These are phyloP conservation scores for Schwanniomyces etchellsii DNA, from an alignment of 1,139 yeast species.

Conservation along the genomic window DNA sequence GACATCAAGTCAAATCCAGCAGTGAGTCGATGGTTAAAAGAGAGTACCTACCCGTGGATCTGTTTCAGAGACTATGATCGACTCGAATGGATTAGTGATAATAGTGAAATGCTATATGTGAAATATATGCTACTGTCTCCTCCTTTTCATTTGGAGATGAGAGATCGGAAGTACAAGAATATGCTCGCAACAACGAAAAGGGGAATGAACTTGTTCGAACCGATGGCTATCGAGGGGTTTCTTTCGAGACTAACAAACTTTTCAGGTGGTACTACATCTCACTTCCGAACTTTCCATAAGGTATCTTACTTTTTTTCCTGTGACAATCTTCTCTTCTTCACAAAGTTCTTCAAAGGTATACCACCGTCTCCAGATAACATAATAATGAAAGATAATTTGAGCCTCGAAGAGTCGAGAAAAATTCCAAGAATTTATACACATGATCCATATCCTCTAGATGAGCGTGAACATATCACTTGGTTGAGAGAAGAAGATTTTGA, in stretches of 20 bases:
- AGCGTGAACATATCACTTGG: conserved; percentile 57
- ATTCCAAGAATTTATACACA: conserved; percentile 38
- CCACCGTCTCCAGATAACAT: conserved; percentile 54
- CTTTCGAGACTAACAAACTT: conserved; percentile 52
- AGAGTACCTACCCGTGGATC: conserved; percentile 36
- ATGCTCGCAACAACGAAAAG: conserved; percentile 5
- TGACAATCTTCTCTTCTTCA: conserved; percentile 56
- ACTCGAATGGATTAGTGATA: conserved; percentile 66
- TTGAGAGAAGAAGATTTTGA: conserved; percentile 41
- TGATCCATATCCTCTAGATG: conserved; percentile 46
- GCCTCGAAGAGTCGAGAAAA: conserved; percentile 12
- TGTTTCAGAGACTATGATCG: conserved; percentile 67
- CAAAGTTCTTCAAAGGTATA: conserved; percentile 47
- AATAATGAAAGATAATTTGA: conserved; percentile 15
- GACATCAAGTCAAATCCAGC: conserved; percentile 6
- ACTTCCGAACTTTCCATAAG: conserved; percentile 45
- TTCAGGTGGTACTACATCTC: conserved; percentile 35
- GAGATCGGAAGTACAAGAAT: conserved; percentile 31
- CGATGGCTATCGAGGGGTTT: conserved; percentile 73
- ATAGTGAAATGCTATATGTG: conserved; percentile 38
- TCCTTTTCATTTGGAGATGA: conserved; percentile 44
- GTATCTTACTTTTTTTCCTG: conserved; percentile 60
- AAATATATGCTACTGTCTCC: conserved; percentile 22
- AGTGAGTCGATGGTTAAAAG: conserved; percentile 13
- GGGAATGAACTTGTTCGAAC: conserved; percentile 35